phyloP scores from a whole-genome alignment of 192 early-diverging fungal species.

The Gorgonomyces haynaldii region DNA sequence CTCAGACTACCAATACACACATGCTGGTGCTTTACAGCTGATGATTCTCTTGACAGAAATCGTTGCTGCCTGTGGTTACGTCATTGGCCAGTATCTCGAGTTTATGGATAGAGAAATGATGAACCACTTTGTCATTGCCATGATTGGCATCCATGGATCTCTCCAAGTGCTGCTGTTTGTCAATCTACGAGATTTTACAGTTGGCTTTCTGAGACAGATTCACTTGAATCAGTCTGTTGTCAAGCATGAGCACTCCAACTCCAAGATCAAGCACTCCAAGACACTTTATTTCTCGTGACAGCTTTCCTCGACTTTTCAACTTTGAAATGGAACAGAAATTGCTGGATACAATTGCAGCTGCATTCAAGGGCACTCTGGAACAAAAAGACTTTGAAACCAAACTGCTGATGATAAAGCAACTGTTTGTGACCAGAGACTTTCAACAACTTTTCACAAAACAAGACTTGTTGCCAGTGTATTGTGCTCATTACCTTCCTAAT shows the following conservation, averaged over 20 bases:
- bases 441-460: slow-evolving; percentile 67
- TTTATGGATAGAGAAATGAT: too few species aligned
- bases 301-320: too few species aligned
- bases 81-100: too few species aligned
- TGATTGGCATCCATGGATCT: too few species aligned
- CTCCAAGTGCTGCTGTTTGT: not conserved
- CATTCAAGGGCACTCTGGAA: slow-evolving; percentile 37
- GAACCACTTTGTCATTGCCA: too few species aligned
- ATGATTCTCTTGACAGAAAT: too few species aligned
- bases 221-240: too few species aligned
- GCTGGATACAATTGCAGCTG: slow-evolving; percentile 7
- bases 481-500: slow-evolving; percentile 75
- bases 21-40: too few species aligned
- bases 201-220: too few species aligned
- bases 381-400: slow-evolving; percentile 51
- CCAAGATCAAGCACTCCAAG: not conserved
- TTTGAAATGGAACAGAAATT: slow-evolving; percentile 2
- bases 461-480: slow-evolving; percentile 63
- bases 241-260: not conserved
- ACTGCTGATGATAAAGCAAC: slow-evolving; percentile 65
- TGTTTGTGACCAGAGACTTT: slow-evolving; percentile 76
- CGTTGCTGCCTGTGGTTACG: too few species aligned
- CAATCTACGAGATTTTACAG: not conserved
- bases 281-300: too few species aligned
- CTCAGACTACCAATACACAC: too few species aligned